Evolutionary conservation across 1,139 yeast genomes (phyloP), one percentile per base, ranked within the genome.

Genomic region (Hemisphaericaspora subhashii): DNA sequence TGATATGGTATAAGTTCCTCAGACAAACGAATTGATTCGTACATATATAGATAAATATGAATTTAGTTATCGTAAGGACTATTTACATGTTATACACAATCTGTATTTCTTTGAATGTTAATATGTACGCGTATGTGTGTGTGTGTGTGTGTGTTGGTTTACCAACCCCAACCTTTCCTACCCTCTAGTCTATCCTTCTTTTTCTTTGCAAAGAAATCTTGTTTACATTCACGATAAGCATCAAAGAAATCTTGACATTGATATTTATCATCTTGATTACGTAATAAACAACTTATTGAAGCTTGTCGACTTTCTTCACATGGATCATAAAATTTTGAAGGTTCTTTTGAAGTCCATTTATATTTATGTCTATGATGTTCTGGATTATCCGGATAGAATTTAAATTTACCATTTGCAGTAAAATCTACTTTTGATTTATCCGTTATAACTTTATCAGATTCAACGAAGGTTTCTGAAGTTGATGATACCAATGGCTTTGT

Each of bases 211-310:
- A 70, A 72, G 83, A 96, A 90, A 53, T 85, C 95, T 55, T 81
- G 81, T 54, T 85, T 83, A 62, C 98, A 92, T 55, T 92, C 98
- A 46, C 89, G 74, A 57, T 90, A 92, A 0, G 97, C 96, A 51
- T 84, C 89, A 57, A 90, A 92, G 55, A 87, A 90, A 46, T 86
- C 95, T 47, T 75, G 78, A 59, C 98, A 92, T 43, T 79, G 79
- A 20, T 78, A 75, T 47, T 83, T 78, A 46, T 77, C 81, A 47
- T 87, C 92, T 53, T 83, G 90, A 54, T 85, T 78, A 54, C 88
- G 78, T 45, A 83, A 62, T 57, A 92, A 68, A 53, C 98, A 92
- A 48, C 77, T 79, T 52, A 89, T 68, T 25, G 96, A 86, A 75
- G 95, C 92, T 57, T 81, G 83, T 16, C 96, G 74, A 32, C 95